Percentiles rank a stretch among this genome's conserved stretches.
Conservation (phyloP, 441 rosid genomes). For the Populus tomentosa region DNA sequence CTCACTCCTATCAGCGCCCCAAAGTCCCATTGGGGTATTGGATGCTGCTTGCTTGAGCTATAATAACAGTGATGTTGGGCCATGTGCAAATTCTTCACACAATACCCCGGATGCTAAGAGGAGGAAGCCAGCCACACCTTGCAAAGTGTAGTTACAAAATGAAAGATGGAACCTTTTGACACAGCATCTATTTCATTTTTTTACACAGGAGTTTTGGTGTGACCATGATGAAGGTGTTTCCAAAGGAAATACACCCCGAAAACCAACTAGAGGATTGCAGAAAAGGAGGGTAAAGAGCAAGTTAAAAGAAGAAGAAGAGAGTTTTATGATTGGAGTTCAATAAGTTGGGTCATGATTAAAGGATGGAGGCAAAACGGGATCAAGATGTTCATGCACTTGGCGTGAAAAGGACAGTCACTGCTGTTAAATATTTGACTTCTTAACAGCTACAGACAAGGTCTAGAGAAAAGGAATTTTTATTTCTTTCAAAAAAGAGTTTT, state of each 20-base stretch:
- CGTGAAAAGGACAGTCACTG: constrained; percentile 28
- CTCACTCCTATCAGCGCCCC: constrained; percentile 39
- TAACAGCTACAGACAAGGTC: constrained; percentile 33
- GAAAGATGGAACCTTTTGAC: constrained; percentile 1
- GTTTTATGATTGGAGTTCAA: background rate
- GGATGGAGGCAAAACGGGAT: too few relatives aligned
- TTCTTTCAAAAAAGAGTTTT: background rate
- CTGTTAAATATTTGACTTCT: constrained; percentile 56
- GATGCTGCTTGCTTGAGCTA: constrained; percentile 67
- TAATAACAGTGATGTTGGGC: constrained; percentile 48
- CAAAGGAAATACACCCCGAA: constrained; percentile 5
- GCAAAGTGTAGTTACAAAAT: constrained; percentile 26
- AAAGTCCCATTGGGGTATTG: constrained; percentile 45
- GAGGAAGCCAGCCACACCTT: constrained; percentile 41
- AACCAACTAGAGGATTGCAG: background rate
- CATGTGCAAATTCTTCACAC: constrained; percentile 39
- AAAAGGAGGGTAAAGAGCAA: background rate
- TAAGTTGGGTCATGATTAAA: constrained; percentile 34
- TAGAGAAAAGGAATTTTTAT: constrained; percentile 12
- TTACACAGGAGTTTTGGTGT: constrained; percentile 20
- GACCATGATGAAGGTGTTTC: constrained; percentile 18
- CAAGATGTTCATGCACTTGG: constrained; percentile 29
- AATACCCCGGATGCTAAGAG: constrained; percentile 39
- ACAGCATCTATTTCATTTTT: constrained; percentile 18
- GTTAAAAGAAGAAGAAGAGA: background rate